A percentile compares a stretch with the other conserved stretches of the same genome.
These are phyloP conservation scores for Bipolaris zeicola DNA, from an alignment of 2,329 filamentous ascomycete species.

Conservation along the genomic window DNA sequence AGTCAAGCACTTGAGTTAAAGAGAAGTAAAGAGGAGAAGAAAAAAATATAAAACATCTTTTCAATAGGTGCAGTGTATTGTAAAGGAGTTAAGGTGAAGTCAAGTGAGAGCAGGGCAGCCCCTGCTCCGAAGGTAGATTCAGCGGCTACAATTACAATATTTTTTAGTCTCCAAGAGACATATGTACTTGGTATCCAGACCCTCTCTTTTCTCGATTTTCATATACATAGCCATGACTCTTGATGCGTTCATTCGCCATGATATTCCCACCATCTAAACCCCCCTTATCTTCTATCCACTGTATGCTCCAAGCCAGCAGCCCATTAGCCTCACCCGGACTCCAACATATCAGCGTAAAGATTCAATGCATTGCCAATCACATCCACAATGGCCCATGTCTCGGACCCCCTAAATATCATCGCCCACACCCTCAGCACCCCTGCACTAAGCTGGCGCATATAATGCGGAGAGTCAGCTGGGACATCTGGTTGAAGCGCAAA, in stretches of 20 bases:
- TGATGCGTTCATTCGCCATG: no score
- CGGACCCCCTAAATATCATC: constrained; percentile 50
- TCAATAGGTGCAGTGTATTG: neutral
- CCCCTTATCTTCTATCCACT: no score
- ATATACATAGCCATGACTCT: no score
- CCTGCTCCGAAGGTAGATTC: neutral
- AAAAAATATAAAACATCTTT: neutral
- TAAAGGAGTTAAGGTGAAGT: neutral
- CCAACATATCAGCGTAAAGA: constrained; percentile 50
- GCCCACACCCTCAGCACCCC: constrained; percentile 52
- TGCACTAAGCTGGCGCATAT: constrained; percentile 46
- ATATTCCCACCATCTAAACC: no score
- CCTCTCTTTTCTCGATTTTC: no score
- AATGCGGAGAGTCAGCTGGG: constrained; percentile 41
- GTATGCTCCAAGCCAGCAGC: no score
- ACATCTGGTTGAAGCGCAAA: constrained; percentile 37
- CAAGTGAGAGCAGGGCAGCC: neutral
- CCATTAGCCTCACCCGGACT: constrained; percentile 39
- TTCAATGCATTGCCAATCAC: constrained; percentile 51
- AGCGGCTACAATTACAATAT: neutral
- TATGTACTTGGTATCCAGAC: constrained; percentile 38
- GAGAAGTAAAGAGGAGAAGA: neutral
- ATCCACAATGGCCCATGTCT: constrained; percentile 53
- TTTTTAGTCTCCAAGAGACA: constrained; percentile 30
- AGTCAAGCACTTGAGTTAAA: neutral